Evolutionary conservation across 257 asterid genomes (phyloP).

Genomic region (Phtheirospermum japonicum): DNA sequence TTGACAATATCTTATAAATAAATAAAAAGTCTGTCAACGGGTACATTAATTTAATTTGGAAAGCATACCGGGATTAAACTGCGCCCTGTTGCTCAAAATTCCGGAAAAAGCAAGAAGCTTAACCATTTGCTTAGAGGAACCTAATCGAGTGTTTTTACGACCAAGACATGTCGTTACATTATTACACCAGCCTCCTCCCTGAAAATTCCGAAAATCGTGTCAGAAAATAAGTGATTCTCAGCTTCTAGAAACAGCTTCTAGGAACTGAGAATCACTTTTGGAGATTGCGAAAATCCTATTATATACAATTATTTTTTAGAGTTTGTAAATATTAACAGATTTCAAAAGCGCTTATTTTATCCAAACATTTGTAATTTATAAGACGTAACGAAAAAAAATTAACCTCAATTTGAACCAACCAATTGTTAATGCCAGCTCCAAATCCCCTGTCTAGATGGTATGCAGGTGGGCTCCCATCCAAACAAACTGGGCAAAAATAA

Average conservation of each 20-base stretch:
- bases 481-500: conserved; percentile 49
- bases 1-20: neutral
- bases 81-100: conserved; percentile 49
- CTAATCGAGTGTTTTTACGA: conserved; percentile 47
- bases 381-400: neutral
- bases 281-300: neutral
- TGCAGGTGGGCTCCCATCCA: conserved; percentile 86
- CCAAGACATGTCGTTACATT: conserved; percentile 53
- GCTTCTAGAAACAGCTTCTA: no score
- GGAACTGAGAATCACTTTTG: neutral
- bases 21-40: no score
- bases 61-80: conserved; percentile 64
- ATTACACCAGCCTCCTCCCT: conserved; percentile 99
- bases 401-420: conserved; percentile 76
- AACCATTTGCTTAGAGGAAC: conserved; percentile 70
- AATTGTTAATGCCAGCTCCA: conserved; percentile 55
- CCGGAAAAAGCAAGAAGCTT: conserved; percentile 61
- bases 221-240: no score
- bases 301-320: no score
- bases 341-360: neutral
- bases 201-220: neutral
- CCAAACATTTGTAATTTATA: neutral
- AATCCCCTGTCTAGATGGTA: conserved; percentile 57
- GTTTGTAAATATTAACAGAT: no score
- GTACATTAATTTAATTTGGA: no score